phyloP scores from a whole-genome alignment of 2,329 filamentous ascomycete genomes.

The Fusarium luffae region DNA sequence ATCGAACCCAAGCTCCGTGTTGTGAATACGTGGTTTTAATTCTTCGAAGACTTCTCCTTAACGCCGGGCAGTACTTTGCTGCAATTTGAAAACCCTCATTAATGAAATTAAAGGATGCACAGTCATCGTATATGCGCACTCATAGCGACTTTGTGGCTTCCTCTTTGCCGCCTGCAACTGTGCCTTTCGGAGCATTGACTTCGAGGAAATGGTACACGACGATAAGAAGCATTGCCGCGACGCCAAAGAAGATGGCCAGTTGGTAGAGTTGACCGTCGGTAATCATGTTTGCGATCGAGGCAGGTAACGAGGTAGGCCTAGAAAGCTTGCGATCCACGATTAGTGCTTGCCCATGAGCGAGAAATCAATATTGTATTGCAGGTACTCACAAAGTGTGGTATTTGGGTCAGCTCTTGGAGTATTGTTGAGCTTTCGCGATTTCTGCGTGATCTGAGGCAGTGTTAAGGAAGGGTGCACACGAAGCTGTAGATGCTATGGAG shows the following conservation, averaged over 20 bases:
- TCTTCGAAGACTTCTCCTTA: conserved; percentile 32
- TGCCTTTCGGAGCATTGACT: conserved; percentile 72
- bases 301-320: conserved; percentile 8
- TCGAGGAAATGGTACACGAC: conserved; percentile 97
- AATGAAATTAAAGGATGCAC: conserved; percentile 29
- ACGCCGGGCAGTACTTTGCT: conserved; percentile 33
- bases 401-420: neutral
- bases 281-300: conserved; percentile 76
- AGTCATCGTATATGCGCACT: conserved; percentile 17
- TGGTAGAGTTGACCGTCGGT: conserved; percentile 91
- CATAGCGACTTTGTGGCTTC: conserved; percentile 29
- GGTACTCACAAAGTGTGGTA: conserved; percentile 8
- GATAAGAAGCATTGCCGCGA: conserved; percentile 89
- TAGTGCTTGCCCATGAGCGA: conserved; percentile 16
- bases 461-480: neutral
- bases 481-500: conserved; percentile 31
- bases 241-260: conserved; percentile 92
- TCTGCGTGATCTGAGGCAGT: neutral
- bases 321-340: conserved; percentile 19
- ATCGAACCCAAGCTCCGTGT: conserved; percentile 6
- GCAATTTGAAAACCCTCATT: conserved; percentile 15
- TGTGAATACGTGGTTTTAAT: conserved; percentile 7
- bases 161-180: conserved; percentile 23
- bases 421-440: neutral
- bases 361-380: neutral